Percentiles rank a stretch among this genome's conserved stretches.
Conservation (phyloP, 352 stramenopile species). For the Phytophthora uliginosa region DNA sequence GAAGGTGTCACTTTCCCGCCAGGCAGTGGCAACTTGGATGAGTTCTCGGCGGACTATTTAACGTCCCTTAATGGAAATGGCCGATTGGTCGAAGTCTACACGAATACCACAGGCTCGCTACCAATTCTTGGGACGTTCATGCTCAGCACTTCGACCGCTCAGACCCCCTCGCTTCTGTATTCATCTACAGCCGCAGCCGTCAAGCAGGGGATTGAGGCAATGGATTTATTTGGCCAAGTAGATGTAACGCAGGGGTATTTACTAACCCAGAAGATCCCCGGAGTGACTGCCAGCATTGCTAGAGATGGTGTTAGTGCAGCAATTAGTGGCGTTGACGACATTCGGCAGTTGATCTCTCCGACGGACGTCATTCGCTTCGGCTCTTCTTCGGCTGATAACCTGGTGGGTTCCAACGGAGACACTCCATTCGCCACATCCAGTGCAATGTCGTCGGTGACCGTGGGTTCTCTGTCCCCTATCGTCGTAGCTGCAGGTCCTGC, state of each 20-base stretch:
- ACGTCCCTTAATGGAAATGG: constrained; percentile 49
- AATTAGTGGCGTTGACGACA: constrained; percentile 64
- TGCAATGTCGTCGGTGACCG: constrained; percentile 59
- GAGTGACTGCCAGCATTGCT: constrained; percentile 56
- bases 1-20: constrained; percentile 78
- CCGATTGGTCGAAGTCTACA: constrained; percentile 64
- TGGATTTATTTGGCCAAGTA: constrained; percentile 83
- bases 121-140: constrained; percentile 66
- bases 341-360: constrained; percentile 69
- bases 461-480: constrained; percentile 58
- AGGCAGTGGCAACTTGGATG: constrained; percentile 82
- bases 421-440: constrained; percentile 58
- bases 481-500: constrained; percentile 34
- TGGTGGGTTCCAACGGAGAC: constrained; percentile 76
- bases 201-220: constrained; percentile 80
- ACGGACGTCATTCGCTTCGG: constrained; percentile 81
- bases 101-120: constrained; percentile 54
- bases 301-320: constrained; percentile 63
- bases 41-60: constrained; percentile 47
- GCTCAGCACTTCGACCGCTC: constrained; percentile 45
- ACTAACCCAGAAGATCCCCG: constrained; percentile 64
- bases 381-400: constrained; percentile 39
- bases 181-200: constrained; percentile 65
- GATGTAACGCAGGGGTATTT: constrained; percentile 65
- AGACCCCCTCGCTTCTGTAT: constrained; percentile 68